phyloP scores from a whole-genome alignment of 2,329 filamentous ascomycete genomes.

The Pseudocercospora fijiensis region DNA sequence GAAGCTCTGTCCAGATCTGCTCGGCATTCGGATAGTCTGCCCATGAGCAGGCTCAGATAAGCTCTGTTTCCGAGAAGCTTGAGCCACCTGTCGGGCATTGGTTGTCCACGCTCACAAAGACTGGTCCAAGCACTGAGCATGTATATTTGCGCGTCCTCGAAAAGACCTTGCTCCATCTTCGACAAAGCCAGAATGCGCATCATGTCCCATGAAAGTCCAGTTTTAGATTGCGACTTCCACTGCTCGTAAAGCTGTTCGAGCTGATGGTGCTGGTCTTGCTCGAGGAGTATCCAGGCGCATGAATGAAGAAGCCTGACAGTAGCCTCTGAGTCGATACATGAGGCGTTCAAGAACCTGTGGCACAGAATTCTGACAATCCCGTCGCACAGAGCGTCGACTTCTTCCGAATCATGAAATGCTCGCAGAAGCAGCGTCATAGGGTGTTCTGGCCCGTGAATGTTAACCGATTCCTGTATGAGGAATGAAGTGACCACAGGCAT shows the following conservation, averaged over 20 bases:
- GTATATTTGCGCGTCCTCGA: not conserved
- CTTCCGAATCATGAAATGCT: not conserved
- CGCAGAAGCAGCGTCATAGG: not conserved
- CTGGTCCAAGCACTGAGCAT: not conserved
- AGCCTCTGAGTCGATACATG: not conserved
- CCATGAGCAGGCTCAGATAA: not conserved
- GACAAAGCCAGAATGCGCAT: not conserved
- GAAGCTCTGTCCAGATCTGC: not conserved
- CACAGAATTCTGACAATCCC: not conserved
- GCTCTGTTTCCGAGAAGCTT: conserved; percentile 4
- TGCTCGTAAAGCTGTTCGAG: conserved; percentile 2
- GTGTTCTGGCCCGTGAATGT: not conserved
- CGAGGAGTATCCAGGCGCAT: not conserved
- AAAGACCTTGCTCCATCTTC: not conserved
- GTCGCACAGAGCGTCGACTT: not conserved
- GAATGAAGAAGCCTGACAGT: not conserved
- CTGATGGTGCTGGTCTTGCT: not conserved
- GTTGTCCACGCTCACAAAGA: not conserved
- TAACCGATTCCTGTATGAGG: not conserved
- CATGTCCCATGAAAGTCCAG: not conserved
- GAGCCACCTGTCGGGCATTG: not conserved
- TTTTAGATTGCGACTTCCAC: not conserved
- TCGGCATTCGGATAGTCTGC: not conserved
- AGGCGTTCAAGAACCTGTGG: not conserved
- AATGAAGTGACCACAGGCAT: not conserved